Base-by-base conservation (phyloP, 306 rosid genomes). In the Trichosanthes truncata region DNA sequence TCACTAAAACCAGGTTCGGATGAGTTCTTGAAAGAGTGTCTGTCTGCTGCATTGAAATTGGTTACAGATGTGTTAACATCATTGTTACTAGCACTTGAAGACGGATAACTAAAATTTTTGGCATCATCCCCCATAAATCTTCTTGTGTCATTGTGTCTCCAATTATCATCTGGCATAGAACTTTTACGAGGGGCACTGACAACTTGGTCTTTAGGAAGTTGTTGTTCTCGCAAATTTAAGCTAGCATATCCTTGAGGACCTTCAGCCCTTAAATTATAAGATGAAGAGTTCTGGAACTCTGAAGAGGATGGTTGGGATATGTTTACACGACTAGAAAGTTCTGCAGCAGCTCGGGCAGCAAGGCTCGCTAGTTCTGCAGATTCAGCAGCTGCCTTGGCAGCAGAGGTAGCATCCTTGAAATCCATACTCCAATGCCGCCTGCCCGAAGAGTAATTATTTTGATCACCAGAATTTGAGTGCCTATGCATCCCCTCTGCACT, bases 281-380 rank as follows among this genome's bases (percentile, higher is more conserved):
- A 77, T 65, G 81, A 69, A 84, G 87, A 78, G 57, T 71, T 76
- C 49, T 31, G 89, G 14, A 85, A 84, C 80, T 83, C 93, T 61
- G 82, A 79, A 73, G 97, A 86, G 78, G 86, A 56, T 81, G 91
- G 90, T 89, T 78, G 81, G 26, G 80, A 55, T 25, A 87, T 77
- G 60, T 83, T 84, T 73, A 79, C 92, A 76, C 84, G 87, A 79
- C 87, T 93, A 80, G 97, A 90, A 77, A 93, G 91, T 81, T 91
- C 97, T n/a, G 96, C 99, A 83, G 99, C 99, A 84, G 99, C 99
- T 84, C 97, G 88, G 68, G 99, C 99, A 84, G 99, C 99, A 88
- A 89, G 77, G 83, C 93, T 88, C 56, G 99, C 99, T 53, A 21
- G 90, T 81, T 95, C 97, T 6, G 99, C 99, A 78, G 99, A 91